Percentiles rank a stretch among this genome's conserved stretches.
phyloP scores from a whole-genome alignment of 352 stramenopile species.

The Globisporangium middletonii region DNA sequence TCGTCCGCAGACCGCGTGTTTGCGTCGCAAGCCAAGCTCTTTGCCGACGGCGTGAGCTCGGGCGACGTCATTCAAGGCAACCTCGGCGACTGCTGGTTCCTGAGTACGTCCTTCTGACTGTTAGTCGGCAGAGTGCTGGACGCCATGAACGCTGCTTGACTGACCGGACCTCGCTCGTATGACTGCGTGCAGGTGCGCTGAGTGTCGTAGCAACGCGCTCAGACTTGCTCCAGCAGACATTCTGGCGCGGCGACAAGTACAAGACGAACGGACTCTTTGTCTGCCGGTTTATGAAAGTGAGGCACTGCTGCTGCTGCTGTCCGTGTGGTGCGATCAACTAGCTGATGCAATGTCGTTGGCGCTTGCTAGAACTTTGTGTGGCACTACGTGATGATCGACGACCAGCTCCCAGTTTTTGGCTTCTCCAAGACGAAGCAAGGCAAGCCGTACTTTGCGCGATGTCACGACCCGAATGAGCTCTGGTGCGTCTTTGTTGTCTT shows the following conservation, averaged over 20 bases:
- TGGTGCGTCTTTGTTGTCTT: constrained; percentile 43
- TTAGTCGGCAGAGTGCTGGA: background rate
- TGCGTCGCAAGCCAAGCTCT: constrained; percentile 60
- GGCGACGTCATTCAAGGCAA: constrained; percentile 88
- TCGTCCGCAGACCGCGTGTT: constrained; percentile 34
- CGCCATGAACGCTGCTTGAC: background rate
- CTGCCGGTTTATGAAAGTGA: constrained; percentile 90
- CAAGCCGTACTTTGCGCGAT: constrained; percentile 80
- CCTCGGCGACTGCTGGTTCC: constrained; percentile 91
- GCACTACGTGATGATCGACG: constrained; percentile 91
- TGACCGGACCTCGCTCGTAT: background rate
- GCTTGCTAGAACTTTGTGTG: constrained; percentile 74
- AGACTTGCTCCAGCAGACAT: constrained; percentile 74
- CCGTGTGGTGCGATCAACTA: too few species aligned
- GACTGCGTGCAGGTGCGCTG: constrained; percentile 52
- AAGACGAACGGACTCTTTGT: constrained; percentile 82
- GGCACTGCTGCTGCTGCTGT: too few species aligned
- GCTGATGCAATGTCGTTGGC: background rate
- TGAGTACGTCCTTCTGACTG: constrained; percentile 42
- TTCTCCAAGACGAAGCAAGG: constrained; percentile 76
- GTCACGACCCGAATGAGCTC: constrained; percentile 80
- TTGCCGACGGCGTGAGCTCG: constrained; percentile 66
- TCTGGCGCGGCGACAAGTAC: constrained; percentile 68
- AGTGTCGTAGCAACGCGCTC: constrained; percentile 80
- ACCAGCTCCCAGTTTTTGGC: constrained; percentile 80